Evolutionary conservation across 2,329 filamentous ascomycete species (phyloP).

Genomic region (Ceratocystis smalleyi): DNA sequence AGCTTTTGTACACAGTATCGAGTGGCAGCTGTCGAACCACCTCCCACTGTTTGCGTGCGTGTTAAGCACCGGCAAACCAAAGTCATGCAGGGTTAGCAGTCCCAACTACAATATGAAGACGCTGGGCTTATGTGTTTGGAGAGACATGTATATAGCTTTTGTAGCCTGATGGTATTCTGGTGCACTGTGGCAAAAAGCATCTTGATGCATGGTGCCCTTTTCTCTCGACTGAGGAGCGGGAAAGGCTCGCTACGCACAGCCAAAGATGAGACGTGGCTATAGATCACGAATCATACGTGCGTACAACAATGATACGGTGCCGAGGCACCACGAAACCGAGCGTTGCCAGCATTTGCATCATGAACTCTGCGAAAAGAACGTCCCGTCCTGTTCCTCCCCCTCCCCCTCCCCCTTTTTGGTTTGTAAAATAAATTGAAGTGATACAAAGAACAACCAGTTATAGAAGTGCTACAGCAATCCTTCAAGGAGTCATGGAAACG

Average conservation of each 20-base stretch:
- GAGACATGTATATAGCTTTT: background rate
- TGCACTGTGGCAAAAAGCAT: background rate
- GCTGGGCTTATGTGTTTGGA: background rate
- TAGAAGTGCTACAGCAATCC: conserved; percentile 1
- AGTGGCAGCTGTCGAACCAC: background rate
- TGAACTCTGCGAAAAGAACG: background rate
- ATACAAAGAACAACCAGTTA: background rate
- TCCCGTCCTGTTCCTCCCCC: background rate
- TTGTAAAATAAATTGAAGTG: background rate
- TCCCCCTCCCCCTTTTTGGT: background rate
- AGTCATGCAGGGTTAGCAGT: background rate
- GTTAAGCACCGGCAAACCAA: background rate
- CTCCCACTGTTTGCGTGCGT: background rate
- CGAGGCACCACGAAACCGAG: background rate
- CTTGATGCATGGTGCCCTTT: background rate
- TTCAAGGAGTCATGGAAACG: background rate
- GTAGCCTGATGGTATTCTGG: background rate
- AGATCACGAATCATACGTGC: background rate
- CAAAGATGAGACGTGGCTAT: background rate
- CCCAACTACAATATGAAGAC: background rate
- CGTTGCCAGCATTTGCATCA: background rate
- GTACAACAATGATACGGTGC: too few relatives aligned
- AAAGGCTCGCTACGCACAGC: background rate
- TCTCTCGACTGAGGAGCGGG: background rate
- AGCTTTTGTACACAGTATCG: background rate